Evolutionary conservation across 768 basidiomycete species (phyloP).

Genomic region (Panus rudis): DNA sequence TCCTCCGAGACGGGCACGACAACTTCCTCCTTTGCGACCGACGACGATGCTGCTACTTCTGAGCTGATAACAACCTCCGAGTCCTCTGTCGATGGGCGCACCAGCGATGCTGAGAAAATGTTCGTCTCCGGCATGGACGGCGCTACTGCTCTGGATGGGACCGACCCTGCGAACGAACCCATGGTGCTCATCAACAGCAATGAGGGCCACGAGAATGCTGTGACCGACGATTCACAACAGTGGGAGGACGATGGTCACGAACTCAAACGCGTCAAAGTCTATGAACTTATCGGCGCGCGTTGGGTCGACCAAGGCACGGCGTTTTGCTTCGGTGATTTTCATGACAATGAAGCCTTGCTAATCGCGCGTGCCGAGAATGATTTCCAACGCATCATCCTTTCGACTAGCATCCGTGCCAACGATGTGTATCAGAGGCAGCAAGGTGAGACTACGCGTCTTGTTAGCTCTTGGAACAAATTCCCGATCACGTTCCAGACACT

Average conservation of each 20-base stretch:
- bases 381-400: conserved; percentile 65
- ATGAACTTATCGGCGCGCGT: conserved; percentile 82
- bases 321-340: conserved; percentile 87
- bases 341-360: conserved; percentile 72
- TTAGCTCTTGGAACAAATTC: conserved; percentile 1
- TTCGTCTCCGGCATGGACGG: conserved; percentile 2
- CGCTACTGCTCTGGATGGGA: too few relatives aligned
- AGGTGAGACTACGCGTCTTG: conserved; percentile 39
- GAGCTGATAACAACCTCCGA: too few relatives aligned
- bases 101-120: conserved; percentile 12
- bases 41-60: too few relatives aligned
- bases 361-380: conserved; percentile 79
- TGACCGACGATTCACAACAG: conserved; percentile 53
- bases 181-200: too few relatives aligned
- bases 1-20: too few relatives aligned
- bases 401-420: conserved; percentile 72
- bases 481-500: conserved; percentile 55
- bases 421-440: conserved; percentile 86
- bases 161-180: too few relatives aligned
- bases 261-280: conserved; percentile 92
- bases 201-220: too few relatives aligned
- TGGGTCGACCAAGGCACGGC: conserved; percentile 98
- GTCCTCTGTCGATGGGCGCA: conserved; percentile 12
- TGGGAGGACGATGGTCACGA: conserved; percentile 62
- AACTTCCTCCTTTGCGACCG: too few relatives aligned